These are phyloP conservation scores for Plasmodium adleri DNA, from an alignment of 169 alveolate genomes.

Conservation along the genomic window DNA sequence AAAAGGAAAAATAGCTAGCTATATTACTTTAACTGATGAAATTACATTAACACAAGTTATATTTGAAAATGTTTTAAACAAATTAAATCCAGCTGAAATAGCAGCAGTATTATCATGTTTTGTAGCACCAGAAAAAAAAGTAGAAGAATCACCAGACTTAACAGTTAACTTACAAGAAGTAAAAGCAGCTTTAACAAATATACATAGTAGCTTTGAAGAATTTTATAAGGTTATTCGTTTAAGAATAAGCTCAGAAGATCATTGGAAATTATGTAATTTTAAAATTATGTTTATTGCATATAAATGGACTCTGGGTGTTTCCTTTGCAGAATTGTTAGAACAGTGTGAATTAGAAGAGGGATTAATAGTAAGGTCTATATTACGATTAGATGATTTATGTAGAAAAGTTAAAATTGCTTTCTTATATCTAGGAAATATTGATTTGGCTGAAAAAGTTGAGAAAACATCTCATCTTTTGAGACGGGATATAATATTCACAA, in stretches of 20 bases:
- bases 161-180: conserved; percentile 86
- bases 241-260: conserved; percentile 80
- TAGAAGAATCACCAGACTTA: conserved; percentile 87
- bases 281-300: conserved; percentile 77
- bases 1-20: conserved; percentile 91
- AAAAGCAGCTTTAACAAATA: conserved; percentile 79
- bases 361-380: conserved; percentile 92
- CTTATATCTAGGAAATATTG: conserved; percentile 90
- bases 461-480: conserved; percentile 88
- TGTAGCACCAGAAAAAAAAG: conserved; percentile 83
- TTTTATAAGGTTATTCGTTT: conserved; percentile 75
- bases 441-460: conserved; percentile 87
- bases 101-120: conserved; percentile 88
- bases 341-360: conserved; percentile 93
- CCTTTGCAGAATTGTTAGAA: conserved; percentile 85
- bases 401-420: conserved; percentile 90
- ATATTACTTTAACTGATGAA: conserved; percentile 89
- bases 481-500: conserved; percentile 95
- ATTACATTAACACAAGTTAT: conserved; percentile 88
- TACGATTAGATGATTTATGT: conserved; percentile 92
- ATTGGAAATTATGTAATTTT: conserved; percentile 80
- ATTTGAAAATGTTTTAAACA: conserved; percentile 80
- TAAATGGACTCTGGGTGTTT: conserved; percentile 87
- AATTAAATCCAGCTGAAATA: conserved; percentile 84
- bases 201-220: conserved; percentile 79